Base-by-base conservation (phyloP, 495 filamentous ascomycete genomes). In the Hyphodiscus hymeniophilus region DNA sequence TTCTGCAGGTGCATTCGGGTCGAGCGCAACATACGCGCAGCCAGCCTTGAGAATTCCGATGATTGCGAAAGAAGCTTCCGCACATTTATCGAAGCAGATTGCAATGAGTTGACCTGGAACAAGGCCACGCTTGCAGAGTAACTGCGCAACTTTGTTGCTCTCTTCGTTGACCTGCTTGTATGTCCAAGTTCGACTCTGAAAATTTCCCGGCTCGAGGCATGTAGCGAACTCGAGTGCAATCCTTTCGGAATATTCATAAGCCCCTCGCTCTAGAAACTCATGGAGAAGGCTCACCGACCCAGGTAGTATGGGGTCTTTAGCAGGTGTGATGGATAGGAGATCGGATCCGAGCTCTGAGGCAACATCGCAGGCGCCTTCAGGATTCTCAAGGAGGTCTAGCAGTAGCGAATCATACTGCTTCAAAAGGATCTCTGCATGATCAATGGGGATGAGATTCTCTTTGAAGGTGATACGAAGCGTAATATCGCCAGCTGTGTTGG, bases 11-110 rank as follows among this genome's bases (percentile, higher is more conserved):
- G 84, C 76, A 7, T 61, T 71, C 2, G 73, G 81, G 68, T 82
- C 89, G 30, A 82, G 67, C 0, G 89, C 87, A 16, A 95, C 69
- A 64, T 89, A 96, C 1, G 80, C 75, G 57, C 84, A 91, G 0
- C 89, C 90, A 5, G 81, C 79, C 61, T 92, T 92, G 38, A 92
- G 65, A 35, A 90, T 80, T 4, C 85, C 88, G 5, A 92, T 67
- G 18, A 91, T 87, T 2, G 84, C 77, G 50, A 89, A 81, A 38
- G 82, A 89, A 8, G 87, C 76, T 40, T 85, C 79, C 1, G 87
- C 80, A 51, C 79, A 87, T 61, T 90, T 90, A 43, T 89, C 77
- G 55, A 94, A 91, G 59, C 82, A 84, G 7, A 87, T 77, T 0
- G 77, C 84, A 15, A 94, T 68, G n/a, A 89, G 74, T 15, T 67